Evolutionary conservation across 2,329 filamentous ascomycete genomes (phyloP).

Genomic region (Ceratocystis papillata): DNA sequence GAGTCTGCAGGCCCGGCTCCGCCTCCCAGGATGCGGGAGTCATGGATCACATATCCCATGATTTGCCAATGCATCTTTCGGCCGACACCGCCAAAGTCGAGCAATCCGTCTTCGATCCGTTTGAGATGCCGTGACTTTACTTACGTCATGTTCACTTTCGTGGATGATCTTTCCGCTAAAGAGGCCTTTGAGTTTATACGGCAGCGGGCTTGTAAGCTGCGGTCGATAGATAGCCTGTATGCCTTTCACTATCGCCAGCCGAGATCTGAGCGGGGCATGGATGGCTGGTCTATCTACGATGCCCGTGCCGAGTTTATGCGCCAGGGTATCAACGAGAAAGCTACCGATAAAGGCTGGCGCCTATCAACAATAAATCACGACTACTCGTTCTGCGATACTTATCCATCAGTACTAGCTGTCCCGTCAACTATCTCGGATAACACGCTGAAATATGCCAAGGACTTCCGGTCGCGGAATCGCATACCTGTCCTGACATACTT

Average conservation of each 20-base stretch:
- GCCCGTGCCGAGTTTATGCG: conserved; percentile 73
- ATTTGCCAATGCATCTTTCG: conserved; percentile 70
- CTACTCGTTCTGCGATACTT: conserved; percentile 85
- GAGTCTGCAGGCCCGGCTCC: conserved; percentile 25
- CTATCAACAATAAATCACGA: conserved; percentile 82
- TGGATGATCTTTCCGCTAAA: conserved; percentile 59
- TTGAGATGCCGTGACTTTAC: conserved; percentile 87
- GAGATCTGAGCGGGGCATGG: conserved; percentile 58
- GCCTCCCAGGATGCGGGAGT: conserved; percentile 45
- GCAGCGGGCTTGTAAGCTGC: conserved; percentile 66
- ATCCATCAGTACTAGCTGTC: conserved; percentile 74
- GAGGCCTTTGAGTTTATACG: conserved; percentile 84
- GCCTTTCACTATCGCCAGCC: conserved; percentile 77
- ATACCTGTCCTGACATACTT: conserved; percentile 87
- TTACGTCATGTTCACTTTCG: conserved; percentile 83
- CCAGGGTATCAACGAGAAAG: conserved; percentile 75
- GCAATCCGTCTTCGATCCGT: conserved; percentile 69
- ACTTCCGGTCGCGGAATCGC: conserved; percentile 77
- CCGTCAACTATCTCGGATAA: conserved; percentile 91
- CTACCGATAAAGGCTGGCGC: conserved; percentile 71
- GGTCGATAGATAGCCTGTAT: conserved; percentile 76
- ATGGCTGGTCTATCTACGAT: conserved; percentile 80
- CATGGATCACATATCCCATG: conserved; percentile 93
- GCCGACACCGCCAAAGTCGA: conserved; percentile 57
- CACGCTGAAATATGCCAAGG: conserved; percentile 81